Percentiles rank a stretch among this genome's conserved stretches.
Evolutionary conservation across 2,329 filamentous ascomycete species (phyloP).

Genomic region (Phaeophleospora eucalypticola): DNA sequence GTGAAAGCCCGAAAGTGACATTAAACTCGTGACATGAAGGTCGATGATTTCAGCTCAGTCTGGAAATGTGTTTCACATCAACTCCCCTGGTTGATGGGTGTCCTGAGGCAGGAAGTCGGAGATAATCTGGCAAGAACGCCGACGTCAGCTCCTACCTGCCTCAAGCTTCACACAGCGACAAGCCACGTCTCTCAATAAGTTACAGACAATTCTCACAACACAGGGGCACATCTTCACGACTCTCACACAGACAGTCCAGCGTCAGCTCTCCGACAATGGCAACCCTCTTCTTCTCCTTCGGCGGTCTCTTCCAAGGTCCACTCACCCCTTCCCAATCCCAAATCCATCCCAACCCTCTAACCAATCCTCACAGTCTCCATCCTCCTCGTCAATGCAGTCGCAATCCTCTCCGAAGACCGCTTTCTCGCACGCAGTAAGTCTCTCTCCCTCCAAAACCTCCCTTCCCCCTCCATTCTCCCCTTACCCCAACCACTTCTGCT

Average conservation of each 20-base stretch:
- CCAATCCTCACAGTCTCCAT: constrained; percentile 58
- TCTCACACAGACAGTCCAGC: constrained; percentile 1
- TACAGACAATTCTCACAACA: background rate
- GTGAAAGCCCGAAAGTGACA: constrained; percentile 19
- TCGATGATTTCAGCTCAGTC: too few species aligned
- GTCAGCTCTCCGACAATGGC: constrained; percentile 18
- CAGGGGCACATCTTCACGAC: background rate
- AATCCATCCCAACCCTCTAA: constrained; percentile 8
- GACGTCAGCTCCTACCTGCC: constrained; percentile 1
- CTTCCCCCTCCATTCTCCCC: constrained; percentile 8
- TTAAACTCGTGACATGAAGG: too few species aligned
- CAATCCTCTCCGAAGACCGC: constrained; percentile 89
- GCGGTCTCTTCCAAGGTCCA: constrained; percentile 69
- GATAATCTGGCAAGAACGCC: background rate
- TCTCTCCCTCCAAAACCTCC: background rate
- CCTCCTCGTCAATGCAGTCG: constrained; percentile 89
- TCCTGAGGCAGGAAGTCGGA: background rate
- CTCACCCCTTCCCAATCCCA: constrained; percentile 1
- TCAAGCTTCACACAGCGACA: background rate
- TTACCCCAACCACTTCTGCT: too few species aligned
- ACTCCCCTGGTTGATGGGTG: too few species aligned
- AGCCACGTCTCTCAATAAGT: constrained; percentile 2
- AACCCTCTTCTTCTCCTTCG: constrained; percentile 61
- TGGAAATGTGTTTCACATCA: too few species aligned
- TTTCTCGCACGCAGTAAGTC: constrained; percentile 75